Evolutionary conservation across 352 stramenopile genomes (phyloP).

Genomic region (Pythium myriotylum): DNA sequence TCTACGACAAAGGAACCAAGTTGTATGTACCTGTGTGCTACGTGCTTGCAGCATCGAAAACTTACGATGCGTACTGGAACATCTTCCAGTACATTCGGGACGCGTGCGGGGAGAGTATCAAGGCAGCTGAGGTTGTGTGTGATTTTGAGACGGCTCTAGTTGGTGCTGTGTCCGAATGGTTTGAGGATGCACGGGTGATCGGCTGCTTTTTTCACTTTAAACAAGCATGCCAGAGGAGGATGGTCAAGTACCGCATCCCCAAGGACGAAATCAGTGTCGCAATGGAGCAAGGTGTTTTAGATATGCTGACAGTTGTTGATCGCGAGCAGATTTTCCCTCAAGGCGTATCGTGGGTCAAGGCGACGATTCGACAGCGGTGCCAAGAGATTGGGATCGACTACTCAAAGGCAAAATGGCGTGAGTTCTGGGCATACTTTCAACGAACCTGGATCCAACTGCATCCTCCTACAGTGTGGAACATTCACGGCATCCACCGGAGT

Average conservation of each 20-base stretch:
- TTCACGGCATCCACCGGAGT: too few species aligned
- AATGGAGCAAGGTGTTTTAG: neutral
- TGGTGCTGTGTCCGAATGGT: conserved; percentile 9
- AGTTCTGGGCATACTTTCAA: neutral
- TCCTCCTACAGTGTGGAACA: too few species aligned
- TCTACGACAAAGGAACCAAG: conserved; percentile 8
- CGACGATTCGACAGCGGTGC: neutral
- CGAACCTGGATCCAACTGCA: neutral
- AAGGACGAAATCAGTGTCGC: neutral
- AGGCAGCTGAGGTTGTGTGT: neutral
- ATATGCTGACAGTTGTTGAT: conserved; percentile 7
- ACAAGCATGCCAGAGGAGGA: conserved; percentile 1
- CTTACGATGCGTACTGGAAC: conserved; percentile 13
- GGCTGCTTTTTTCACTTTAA: conserved; percentile 22
- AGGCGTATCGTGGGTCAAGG: neutral
- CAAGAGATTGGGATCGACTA: neutral
- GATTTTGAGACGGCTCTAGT: conserved; percentile 12
- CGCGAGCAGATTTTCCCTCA: neutral
- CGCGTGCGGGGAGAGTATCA: neutral
- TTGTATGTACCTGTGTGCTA: conserved; percentile 15
- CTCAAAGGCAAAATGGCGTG: neutral
- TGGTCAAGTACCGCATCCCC: conserved; percentile 5
- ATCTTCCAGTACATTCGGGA: neutral
- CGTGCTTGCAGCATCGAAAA: conserved; percentile 3
- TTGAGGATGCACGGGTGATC: neutral